These are phyloP conservation scores for Schizophyllum amplum DNA, from an alignment of 1,284 basidiomycete genomes.

Conservation along the genomic window DNA sequence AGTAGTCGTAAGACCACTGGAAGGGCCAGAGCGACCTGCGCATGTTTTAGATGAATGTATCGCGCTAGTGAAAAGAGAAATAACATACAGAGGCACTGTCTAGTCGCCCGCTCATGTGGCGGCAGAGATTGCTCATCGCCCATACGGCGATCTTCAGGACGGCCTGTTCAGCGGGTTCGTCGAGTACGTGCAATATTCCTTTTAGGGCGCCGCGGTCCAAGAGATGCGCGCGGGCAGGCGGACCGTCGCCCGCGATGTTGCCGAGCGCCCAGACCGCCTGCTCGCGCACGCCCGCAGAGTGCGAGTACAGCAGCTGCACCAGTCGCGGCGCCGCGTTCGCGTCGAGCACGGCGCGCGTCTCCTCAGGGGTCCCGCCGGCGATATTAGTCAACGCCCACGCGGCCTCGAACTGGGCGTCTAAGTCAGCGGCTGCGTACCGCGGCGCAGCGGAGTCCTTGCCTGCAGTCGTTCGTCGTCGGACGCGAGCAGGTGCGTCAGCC, in stretches of 20 bases:
- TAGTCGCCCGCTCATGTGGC: slow-evolving; percentile 93
- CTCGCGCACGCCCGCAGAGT: slow-evolving; percentile 87
- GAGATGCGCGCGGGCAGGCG: slow-evolving; percentile 88
- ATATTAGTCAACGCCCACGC: slow-evolving; percentile 99
- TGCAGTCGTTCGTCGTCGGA: slow-evolving; percentile 92
- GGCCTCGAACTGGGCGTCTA: slow-evolving; percentile 80
- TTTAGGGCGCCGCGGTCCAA: slow-evolving; percentile 70
- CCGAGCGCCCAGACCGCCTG: slow-evolving; percentile 96
- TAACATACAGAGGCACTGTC: slow-evolving; percentile 81
- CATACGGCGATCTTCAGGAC: slow-evolving; percentile 97
- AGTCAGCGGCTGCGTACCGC: slow-evolving; percentile 4
- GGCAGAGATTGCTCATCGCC: slow-evolving; percentile 97
- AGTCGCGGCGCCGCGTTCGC: slow-evolving; percentile 94
- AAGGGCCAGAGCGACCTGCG: slow-evolving; percentile 90
- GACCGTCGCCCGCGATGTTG: slow-evolving; percentile 94
- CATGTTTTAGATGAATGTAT: slow-evolving; percentile 11
- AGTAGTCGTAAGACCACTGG: slow-evolving; percentile 96
- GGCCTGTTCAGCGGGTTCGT: slow-evolving; percentile 89
- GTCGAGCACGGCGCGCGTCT: slow-evolving; percentile 96
- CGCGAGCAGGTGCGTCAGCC: slow-evolving; percentile 93
- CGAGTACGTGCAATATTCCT: slow-evolving; percentile 64
- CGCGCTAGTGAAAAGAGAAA: slow-evolving; percentile 4
- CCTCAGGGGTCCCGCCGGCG: slow-evolving; percentile 98
- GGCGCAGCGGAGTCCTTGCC: slow-evolving; percentile 33
- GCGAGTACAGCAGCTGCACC: slow-evolving; percentile 85